These are phyloP conservation scores for Penicillium psychrofluorescens DNA, from an alignment of 495 filamentous ascomycete species.

Conservation along the genomic window DNA sequence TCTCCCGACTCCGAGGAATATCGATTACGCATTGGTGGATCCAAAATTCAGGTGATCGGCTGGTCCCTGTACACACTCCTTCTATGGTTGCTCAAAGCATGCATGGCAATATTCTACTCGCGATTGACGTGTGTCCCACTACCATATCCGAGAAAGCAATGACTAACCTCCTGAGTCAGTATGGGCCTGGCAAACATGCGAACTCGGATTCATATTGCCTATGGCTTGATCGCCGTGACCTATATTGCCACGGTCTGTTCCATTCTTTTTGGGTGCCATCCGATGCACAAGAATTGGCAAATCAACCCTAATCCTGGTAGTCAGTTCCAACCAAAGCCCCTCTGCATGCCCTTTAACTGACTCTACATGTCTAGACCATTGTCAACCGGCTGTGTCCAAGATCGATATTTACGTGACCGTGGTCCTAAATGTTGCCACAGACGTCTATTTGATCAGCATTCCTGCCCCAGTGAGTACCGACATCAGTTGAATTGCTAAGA, in stretches of 20 bases:
- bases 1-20: constrained; percentile 40
- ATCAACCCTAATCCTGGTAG: constrained; percentile 51
- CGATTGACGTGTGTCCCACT: constrained; percentile 42
- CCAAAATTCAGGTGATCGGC: constrained; percentile 49
- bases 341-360: neutral
- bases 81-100: constrained; percentile 52
- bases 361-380: constrained; percentile 20
- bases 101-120: constrained; percentile 54
- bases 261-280: constrained; percentile 47
- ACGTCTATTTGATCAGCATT: constrained; percentile 50
- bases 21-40: constrained; percentile 42
- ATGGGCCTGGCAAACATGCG: constrained; percentile 42
- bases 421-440: constrained; percentile 44
- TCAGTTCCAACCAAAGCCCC: constrained; percentile 14
- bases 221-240: constrained; percentile 40
- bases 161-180: constrained; percentile 7
- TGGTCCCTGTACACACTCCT: constrained; percentile 52
- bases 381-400: constrained; percentile 41
- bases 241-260: constrained; percentile 48
- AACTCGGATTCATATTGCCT: constrained; percentile 45
- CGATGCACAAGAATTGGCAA: constrained; percentile 51
- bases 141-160: no score
- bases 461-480: constrained; percentile 37
- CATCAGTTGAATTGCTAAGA: neutral
- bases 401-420: constrained; percentile 43